These are phyloP conservation scores for Magnolia kwangsiensis DNA, from an alignment of 164 flowering plant species.

Conservation along the genomic window DNA sequence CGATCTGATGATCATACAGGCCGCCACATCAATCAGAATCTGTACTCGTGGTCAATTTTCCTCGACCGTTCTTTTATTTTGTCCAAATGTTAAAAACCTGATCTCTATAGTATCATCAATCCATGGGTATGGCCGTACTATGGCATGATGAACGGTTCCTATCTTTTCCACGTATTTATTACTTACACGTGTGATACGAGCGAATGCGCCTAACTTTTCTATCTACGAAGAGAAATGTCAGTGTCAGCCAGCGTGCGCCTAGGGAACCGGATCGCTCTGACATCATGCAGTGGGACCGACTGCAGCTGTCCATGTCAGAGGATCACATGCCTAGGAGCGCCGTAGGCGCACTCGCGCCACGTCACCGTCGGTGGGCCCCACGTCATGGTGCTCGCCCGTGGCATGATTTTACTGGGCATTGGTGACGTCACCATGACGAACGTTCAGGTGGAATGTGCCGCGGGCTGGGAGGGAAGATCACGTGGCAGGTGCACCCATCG, in stretches of 20 bases:
- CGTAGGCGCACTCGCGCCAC: slow-evolving; percentile 12
- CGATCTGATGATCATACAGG: no score
- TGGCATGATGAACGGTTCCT: no score
- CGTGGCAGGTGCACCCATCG: no score
- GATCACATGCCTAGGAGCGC: slow-evolving; percentile 20
- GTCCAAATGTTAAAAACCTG: no score
- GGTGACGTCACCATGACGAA: background rate
- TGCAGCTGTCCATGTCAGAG: slow-evolving; percentile 8
- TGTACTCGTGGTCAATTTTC: no score
- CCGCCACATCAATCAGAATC: no score
- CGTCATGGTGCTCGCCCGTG: background rate
- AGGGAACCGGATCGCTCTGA: slow-evolving; percentile 10
- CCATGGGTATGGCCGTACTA: no score
- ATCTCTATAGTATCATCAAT: no score
- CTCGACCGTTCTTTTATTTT: no score
- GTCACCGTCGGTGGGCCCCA: background rate
- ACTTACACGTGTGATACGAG: background rate
- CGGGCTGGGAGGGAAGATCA: no score
- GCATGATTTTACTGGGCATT: slow-evolving; percentile 14
- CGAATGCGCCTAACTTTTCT: background rate
- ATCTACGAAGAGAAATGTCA: background rate
- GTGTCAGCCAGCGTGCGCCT: slow-evolving; percentile 19
- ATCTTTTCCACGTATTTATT: no score
- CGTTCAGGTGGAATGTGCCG: no score
- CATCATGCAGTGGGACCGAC: slow-evolving; percentile 4